Conservation (phyloP, 805 yeast species). For the Metschnikowia hibisci region DNA sequence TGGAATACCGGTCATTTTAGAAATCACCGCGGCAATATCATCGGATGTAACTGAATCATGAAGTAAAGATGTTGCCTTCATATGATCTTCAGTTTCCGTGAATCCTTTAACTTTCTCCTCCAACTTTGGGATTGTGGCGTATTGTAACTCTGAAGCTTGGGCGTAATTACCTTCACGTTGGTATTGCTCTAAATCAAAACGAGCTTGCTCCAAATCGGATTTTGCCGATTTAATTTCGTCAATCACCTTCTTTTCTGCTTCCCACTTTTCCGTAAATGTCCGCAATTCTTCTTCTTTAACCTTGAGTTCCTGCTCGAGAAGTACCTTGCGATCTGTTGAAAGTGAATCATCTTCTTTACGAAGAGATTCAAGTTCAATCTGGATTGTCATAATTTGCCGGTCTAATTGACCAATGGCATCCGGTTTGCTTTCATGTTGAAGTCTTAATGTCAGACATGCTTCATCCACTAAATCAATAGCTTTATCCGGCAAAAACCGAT, state of each 20-base stretch:
- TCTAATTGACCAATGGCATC: constrained; percentile 89
- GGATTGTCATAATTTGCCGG: constrained; percentile 85
- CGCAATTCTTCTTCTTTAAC: constrained; percentile 60
- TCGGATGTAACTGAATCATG: constrained; percentile 94
- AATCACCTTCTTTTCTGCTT: constrained; percentile 69
- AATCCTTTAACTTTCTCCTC: constrained; percentile 55
- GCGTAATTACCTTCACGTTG: constrained; percentile 85
- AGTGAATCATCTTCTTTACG: constrained; percentile 88
- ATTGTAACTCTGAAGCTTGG: constrained; percentile 84
- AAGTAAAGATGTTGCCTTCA: constrained; percentile 38
- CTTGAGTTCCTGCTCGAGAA: constrained; percentile 64
- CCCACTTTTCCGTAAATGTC: constrained; percentile 83
- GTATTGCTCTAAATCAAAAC: constrained; percentile 73
- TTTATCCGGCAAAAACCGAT: constrained; percentile 89
- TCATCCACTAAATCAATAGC: constrained; percentile 97
- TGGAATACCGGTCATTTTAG: constrained; percentile 95
- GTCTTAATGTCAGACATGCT: constrained; percentile 89
- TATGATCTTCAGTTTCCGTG: constrained; percentile 34
- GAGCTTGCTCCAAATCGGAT: constrained; percentile 78
- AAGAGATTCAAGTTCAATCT: constrained; percentile 90
- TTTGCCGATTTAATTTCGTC: constrained; percentile 78
- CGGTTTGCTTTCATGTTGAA: constrained; percentile 96
- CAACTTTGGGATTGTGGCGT: constrained; percentile 78
- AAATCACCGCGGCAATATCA: constrained; percentile 88
- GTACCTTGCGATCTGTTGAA: constrained; percentile 73